Evolutionary conservation across 257 asterid genomes (phyloP).

Genomic region (Solanum chiquidenum): DNA sequence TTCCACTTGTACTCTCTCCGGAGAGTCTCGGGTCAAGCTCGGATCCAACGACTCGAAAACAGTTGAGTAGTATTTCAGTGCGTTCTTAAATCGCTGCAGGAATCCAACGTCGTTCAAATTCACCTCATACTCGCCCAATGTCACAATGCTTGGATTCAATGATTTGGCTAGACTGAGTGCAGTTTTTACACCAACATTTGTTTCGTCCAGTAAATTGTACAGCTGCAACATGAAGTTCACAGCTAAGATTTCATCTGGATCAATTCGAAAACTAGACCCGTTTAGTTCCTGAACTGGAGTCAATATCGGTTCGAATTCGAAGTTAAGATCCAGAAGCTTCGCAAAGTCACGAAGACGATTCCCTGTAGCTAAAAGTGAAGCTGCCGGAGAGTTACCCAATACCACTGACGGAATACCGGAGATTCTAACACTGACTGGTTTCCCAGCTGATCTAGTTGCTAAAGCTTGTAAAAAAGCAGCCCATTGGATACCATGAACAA

Average conservation of each 20-base stretch:
- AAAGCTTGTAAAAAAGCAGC: slow-evolving; percentile 93
- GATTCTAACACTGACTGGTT: slow-evolving; percentile 59
- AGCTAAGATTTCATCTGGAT: slow-evolving; percentile 55
- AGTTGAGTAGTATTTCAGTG: slow-evolving; percentile 61
- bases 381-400: slow-evolving; percentile 49
- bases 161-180: slow-evolving; percentile 72
- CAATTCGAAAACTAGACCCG: slow-evolving; percentile 46
- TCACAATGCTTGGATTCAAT: slow-evolving; percentile 65
- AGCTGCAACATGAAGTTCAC: slow-evolving; percentile 90
- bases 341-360: slow-evolving; percentile 81
- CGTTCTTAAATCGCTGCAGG: slow-evolving; percentile 56
- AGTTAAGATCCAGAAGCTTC: slow-evolving; percentile 62
- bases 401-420: slow-evolving; percentile 87
- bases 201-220: slow-evolving; percentile 58
- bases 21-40: slow-evolving; percentile 47
- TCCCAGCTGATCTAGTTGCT: slow-evolving; percentile 81
- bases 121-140: slow-evolving; percentile 79
- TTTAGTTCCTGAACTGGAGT: slow-evolving; percentile 49
- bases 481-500: slow-evolving; percentile 94
- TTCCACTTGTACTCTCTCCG: slow-evolving; percentile 65
- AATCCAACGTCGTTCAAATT: slow-evolving; percentile 58
- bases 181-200: slow-evolving; percentile 32
- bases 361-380: slow-evolving; percentile 72
- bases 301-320: slow-evolving; percentile 70
- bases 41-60: slow-evolving; percentile 80